These are phyloP conservation scores for Colletotrichum sp. DNA, from an alignment of 2,329 filamentous ascomycete species.

Conservation along the genomic window DNA sequence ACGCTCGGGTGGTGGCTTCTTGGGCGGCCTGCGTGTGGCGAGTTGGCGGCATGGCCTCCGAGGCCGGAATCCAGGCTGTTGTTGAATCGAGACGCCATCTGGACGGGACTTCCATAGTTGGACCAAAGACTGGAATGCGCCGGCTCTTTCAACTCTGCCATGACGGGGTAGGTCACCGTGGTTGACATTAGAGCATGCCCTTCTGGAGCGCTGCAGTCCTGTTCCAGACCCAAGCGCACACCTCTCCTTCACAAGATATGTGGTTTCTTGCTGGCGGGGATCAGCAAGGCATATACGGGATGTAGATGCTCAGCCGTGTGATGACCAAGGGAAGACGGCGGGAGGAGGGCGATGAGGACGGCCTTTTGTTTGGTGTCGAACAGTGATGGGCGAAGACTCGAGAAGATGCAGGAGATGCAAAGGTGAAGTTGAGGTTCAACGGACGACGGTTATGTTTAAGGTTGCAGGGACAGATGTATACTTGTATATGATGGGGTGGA, in stretches of 20 bases:
- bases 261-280: conserved; percentile 1
- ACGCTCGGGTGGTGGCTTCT: conserved; percentile 54
- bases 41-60: conserved; percentile 47
- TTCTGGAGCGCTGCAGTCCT: conserved; percentile 24
- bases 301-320: neutral
- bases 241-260: conserved; percentile 19
- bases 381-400: conserved; percentile 6
- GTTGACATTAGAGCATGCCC: conserved; percentile 66
- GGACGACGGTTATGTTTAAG: conserved; percentile 31
- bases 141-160: conserved; percentile 69
- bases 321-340: neutral
- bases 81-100: conserved; percentile 57
- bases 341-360: neutral
- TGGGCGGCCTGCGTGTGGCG: conserved; percentile 55
- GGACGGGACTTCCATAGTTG: conserved; percentile 60
- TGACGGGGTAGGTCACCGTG: conserved; percentile 64
- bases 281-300: conserved; percentile 8
- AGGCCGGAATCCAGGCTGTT: conserved; percentile 56
- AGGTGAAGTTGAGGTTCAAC: conserved; percentile 30
- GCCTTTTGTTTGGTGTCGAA: neutral
- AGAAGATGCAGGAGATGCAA: conserved; percentile 19
- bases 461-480: conserved; percentile 51
- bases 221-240: conserved; percentile 16
- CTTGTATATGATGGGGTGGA: conserved; percentile 51
- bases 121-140: conserved; percentile 63